These are phyloP conservation scores for Gracilariopsis chorda DNA, from an alignment of 23 red algal species.

Conservation along the genomic window DNA sequence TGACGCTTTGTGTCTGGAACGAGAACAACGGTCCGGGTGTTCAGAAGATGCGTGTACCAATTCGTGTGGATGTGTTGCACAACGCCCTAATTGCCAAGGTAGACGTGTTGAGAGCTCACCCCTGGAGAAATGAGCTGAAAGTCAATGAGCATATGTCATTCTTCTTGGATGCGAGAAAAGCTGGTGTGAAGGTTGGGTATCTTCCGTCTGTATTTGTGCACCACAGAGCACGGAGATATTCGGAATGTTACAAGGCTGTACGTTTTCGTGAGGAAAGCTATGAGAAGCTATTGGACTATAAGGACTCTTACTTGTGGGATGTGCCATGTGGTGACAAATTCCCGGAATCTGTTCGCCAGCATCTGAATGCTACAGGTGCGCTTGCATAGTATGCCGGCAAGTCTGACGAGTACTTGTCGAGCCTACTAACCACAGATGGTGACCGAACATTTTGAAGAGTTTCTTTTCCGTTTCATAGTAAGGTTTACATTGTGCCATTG, in stretches of 20 bases:
- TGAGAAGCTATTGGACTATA: conserved; percentile 48
- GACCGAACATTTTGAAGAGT: no score
- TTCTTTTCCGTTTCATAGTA: no score
- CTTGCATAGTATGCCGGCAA: not conserved
- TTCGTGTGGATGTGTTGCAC: conserved; percentile 46
- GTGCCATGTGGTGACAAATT: conserved; percentile 19
- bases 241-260: conserved; percentile 21
- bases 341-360: conserved; percentile 12
- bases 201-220: conserved; percentile 43
- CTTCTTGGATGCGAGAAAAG: conserved; percentile 36
- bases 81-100: conserved; percentile 29
- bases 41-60: conserved; percentile 24
- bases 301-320: conserved; percentile 36
- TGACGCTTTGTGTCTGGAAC: conserved; percentile 54
- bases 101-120: conserved; percentile 25
- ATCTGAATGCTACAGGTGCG: not conserved
- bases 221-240: conserved; percentile 2
- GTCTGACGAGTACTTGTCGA: no score
- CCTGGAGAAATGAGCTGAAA: conserved; percentile 42
- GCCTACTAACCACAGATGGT: no score
- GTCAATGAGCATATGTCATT: conserved; percentile 64
- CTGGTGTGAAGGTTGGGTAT: conserved; percentile 28
- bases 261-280: conserved; percentile 31
- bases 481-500: no score
- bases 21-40: conserved; percentile 54